Evolutionary conservation across 2,329 filamentous ascomycete genomes (phyloP).

Genomic region (Onygenales sp.): DNA sequence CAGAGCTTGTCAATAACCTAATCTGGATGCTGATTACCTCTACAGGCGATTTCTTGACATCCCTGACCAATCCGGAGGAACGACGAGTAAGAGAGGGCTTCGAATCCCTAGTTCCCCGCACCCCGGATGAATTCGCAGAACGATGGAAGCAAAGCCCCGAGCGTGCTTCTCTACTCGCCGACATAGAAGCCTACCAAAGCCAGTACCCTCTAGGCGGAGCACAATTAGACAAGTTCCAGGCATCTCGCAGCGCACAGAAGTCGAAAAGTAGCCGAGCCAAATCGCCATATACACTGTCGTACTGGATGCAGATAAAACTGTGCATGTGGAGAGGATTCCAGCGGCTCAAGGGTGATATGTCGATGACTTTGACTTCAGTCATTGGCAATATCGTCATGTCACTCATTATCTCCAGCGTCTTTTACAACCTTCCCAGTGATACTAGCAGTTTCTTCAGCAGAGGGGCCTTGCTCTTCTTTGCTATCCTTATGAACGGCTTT

Average conservation of each 20-base stretch:
- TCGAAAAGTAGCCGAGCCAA: slow-evolving; percentile 45
- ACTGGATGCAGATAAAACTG: slow-evolving; percentile 62
- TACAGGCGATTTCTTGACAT: slow-evolving; percentile 65
- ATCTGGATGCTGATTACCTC: too few relatives aligned
- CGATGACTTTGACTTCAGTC: slow-evolving; percentile 57
- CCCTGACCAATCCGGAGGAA: slow-evolving; percentile 73
- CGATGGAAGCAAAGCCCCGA: slow-evolving; percentile 48
- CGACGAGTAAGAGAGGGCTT: slow-evolving; percentile 60
- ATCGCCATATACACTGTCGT: slow-evolving; percentile 78
- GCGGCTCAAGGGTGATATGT: slow-evolving; percentile 66
- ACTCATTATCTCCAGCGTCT: slow-evolving; percentile 70
- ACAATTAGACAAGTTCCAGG: slow-evolving; percentile 9
- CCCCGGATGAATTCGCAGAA: slow-evolving; percentile 58
- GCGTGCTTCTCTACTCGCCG: slow-evolving; percentile 30
- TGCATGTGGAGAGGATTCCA: slow-evolving; percentile 75
- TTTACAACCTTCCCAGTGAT: slow-evolving; percentile 61
- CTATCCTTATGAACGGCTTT: slow-evolving; percentile 78
- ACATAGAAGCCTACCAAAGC: slow-evolving; percentile 36
- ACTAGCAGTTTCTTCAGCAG: slow-evolving; percentile 68
- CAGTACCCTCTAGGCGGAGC: slow-evolving; percentile 29
- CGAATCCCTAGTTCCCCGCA: slow-evolving; percentile 48
- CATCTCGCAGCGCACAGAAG: slow-evolving; percentile 34
- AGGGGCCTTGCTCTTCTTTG: slow-evolving; percentile 77
- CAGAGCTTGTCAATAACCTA: too few relatives aligned
- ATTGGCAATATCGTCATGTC: slow-evolving; percentile 65